phyloP scores from a whole-genome alignment of 2,329 filamentous ascomycete genomes.

The Geosmithia morbida region DNA sequence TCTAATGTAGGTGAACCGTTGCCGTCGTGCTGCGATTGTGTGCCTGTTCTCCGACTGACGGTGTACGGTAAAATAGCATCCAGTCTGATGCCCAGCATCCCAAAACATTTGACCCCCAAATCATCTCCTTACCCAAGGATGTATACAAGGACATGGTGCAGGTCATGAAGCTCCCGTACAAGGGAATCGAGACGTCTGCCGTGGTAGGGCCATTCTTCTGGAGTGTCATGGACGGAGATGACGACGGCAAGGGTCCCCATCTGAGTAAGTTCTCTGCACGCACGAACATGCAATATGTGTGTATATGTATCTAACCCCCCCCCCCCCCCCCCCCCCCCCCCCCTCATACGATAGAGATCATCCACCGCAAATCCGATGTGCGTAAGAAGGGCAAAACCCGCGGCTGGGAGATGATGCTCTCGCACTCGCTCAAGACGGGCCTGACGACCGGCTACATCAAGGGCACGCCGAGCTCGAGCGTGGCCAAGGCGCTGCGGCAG shows the following conservation, averaged over 20 bases:
- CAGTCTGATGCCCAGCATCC: conserved; percentile 22
- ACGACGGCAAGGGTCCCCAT: conserved; percentile 34
- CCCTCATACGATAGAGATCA: no score
- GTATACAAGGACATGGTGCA: conserved; percentile 42
- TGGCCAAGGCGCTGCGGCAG: conserved; percentile 33
- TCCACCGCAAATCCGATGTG: conserved; percentile 52
- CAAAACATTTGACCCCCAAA: conserved; percentile 41
- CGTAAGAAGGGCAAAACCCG: conserved; percentile 49
- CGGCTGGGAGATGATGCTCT: conserved; percentile 51
- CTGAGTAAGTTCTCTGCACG: conserved; percentile 27
- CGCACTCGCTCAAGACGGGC: conserved; percentile 36
- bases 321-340: no score
- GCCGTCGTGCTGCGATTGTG: no score
- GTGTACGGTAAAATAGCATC: not conserved
- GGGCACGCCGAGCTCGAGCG: conserved; percentile 42
- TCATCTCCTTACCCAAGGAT: conserved; percentile 35
- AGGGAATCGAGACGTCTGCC: conserved; percentile 42
- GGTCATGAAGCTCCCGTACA: conserved; percentile 35
- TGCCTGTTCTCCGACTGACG: not conserved
- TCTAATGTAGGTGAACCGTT: conserved; percentile 29
- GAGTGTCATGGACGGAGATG: conserved; percentile 40
- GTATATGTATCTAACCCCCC: no score
- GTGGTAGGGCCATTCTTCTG: conserved; percentile 52
- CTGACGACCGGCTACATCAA: conserved; percentile 48
- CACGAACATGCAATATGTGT: not conserved